Conservation (phyloP, 106 monocot species). For the Phalaenopsis aphrodite region DNA sequence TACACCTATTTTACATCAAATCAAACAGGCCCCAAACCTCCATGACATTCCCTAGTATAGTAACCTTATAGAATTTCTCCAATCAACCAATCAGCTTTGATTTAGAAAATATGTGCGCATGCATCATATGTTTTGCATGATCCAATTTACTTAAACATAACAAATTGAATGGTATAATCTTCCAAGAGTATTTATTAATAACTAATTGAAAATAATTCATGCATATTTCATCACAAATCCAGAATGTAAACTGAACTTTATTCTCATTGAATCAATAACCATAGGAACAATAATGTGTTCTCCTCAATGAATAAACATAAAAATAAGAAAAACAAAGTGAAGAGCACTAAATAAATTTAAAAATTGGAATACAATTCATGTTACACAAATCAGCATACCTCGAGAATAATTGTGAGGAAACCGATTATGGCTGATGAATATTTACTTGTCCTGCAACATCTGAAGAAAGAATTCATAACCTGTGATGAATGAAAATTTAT, state of each 20-base stretch:
- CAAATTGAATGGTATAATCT: background rate
- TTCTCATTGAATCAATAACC: constrained; percentile 4
- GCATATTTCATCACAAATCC: background rate
- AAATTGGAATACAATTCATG: constrained; percentile 10
- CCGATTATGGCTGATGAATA: constrained; percentile 5
- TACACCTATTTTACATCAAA: no score
- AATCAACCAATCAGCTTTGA: background rate
- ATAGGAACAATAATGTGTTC: background rate
- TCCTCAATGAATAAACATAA: constrained; percentile 1
- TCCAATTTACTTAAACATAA: background rate
- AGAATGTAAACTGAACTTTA: background rate
- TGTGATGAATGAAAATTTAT: constrained; percentile 8
- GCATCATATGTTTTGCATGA: background rate
- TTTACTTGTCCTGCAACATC: background rate
- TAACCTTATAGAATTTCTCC: no score
- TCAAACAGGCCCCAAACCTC: no score
- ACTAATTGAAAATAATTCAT: background rate
- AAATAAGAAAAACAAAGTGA: background rate
- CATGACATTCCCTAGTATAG: no score
- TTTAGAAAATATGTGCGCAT: background rate
- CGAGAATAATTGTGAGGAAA: constrained; percentile 9
- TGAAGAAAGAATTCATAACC: no score
- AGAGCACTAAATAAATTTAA: background rate
- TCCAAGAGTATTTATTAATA: no score
- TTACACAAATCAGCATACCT: constrained; percentile 17